phyloP scores from a whole-genome alignment of 106 monocot species.

The Vanilla planifolia region DNA sequence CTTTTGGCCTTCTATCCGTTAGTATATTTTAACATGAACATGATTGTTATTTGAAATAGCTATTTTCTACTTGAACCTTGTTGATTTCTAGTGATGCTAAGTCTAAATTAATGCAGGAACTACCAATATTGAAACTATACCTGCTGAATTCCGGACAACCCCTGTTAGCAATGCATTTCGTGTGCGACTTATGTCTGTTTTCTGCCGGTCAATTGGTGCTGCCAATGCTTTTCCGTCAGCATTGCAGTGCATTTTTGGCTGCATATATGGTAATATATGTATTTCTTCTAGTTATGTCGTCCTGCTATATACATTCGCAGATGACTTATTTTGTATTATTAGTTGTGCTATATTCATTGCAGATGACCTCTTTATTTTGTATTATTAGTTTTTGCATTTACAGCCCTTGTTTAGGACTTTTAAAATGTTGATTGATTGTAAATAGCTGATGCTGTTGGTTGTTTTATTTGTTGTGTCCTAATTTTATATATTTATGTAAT shows the following conservation, averaged over 20 bases:
- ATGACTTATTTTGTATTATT: neutral
- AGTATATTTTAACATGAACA: too few species aligned
- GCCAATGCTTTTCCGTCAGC: conserved; percentile 91
- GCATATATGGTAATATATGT: conserved; percentile 68
- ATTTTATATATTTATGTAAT: too few species aligned
- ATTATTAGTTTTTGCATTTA: too few species aligned
- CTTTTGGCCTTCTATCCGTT: too few species aligned
- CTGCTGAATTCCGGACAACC: conserved; percentile 51
- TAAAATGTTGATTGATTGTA: too few species aligned
- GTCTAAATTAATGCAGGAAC: conserved; percentile 45
- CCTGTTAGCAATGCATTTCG: conserved; percentile 69
- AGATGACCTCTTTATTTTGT: too few species aligned
- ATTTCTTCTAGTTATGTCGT: conserved; percentile 4
- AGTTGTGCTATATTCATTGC: too few species aligned
- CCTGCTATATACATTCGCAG: neutral
- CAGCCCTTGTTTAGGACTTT: too few species aligned
- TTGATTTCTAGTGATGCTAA: neutral
- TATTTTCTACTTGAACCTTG: too few species aligned
- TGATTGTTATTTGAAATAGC: too few species aligned
- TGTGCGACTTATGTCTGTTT: conserved; percentile 78
- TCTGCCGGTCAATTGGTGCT: conserved; percentile 75
- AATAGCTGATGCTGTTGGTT: too few species aligned
- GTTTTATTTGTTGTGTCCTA: too few species aligned
- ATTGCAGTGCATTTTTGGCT: conserved; percentile 95
- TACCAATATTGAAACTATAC: conserved; percentile 42